phyloP scores from a whole-genome alignment of 2,329 filamentous ascomycete species.

The Chalaropsis thielavioides region DNA sequence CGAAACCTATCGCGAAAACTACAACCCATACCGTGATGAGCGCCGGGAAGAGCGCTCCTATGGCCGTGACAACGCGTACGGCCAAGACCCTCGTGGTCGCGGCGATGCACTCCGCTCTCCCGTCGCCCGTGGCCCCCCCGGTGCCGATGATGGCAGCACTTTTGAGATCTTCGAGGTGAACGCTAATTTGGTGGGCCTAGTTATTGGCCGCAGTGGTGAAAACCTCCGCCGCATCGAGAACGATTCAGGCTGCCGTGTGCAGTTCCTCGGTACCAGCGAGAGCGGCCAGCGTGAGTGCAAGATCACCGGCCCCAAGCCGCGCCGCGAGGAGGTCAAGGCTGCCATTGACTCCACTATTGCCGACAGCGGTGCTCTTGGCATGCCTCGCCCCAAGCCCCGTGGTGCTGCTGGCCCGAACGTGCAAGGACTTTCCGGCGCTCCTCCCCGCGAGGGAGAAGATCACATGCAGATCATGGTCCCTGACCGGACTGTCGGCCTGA shows the following conservation, averaged over 20 bases:
- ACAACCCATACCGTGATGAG: conserved; percentile 76
- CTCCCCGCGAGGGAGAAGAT: conserved; percentile 60
- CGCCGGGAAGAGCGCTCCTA: conserved; percentile 53
- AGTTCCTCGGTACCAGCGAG: conserved; percentile 69
- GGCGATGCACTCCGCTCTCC: conserved; percentile 64
- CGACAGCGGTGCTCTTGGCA: conserved; percentile 29
- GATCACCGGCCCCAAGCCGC: conserved; percentile 59
- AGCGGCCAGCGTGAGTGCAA: conserved; percentile 70
- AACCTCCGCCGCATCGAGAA: conserved; percentile 74
- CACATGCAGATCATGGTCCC: conserved; percentile 89
- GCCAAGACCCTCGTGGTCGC: conserved; percentile 27
- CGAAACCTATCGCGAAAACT: conserved; percentile 58
- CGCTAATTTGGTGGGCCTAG: conserved; percentile 71
- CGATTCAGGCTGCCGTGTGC: conserved; percentile 69
- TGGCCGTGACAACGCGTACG: conserved; percentile 32
- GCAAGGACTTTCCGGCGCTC: neutral
- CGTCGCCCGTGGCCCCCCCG: conserved; percentile 35
- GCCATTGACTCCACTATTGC: conserved; percentile 59
- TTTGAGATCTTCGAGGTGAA: conserved; percentile 72
- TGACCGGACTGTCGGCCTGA: conserved; percentile 80
- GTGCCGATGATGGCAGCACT: conserved; percentile 47
- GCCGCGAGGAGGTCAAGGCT: conserved; percentile 62
- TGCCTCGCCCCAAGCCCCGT: conserved; percentile 26
- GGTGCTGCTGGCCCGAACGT: neutral
- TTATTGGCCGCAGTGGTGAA: conserved; percentile 82